A percentile compares a stretch with the other conserved stretches of the same genome.
phyloP scores from a whole-genome alignment of 345 rosid genomes.

The Euphorbia lathyris region DNA sequence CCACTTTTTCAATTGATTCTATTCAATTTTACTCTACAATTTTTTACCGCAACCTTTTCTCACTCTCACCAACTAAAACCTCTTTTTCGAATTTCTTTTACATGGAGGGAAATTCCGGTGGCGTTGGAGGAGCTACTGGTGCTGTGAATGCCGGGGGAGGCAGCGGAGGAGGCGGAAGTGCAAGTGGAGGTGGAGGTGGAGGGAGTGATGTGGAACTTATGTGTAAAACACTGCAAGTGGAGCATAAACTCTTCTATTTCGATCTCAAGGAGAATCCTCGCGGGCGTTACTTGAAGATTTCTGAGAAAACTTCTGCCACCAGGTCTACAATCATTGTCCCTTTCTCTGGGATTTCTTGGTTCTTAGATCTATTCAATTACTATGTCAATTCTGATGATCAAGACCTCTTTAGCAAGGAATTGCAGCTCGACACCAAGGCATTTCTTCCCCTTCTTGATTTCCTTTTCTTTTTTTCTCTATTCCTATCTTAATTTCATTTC shows the following conservation, averaged over 20 bases:
- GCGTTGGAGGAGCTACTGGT: constrained; percentile 42
- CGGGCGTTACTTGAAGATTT: constrained; percentile 90
- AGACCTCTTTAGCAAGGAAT: constrained; percentile 88
- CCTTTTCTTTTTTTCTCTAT: background rate
- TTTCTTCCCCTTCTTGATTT: background rate
- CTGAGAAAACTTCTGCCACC: constrained; percentile 98
- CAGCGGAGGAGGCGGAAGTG: no score
- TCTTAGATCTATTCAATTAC: constrained; percentile 95
- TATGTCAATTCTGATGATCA: constrained; percentile 86
- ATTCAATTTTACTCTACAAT: background rate
- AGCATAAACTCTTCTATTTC: constrained; percentile 94
- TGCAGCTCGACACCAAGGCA: constrained; percentile 97
- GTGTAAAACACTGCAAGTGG: constrained; percentile 95
- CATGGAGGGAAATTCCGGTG: constrained; percentile 61
- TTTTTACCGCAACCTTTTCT: background rate
- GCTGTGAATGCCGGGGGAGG: no score
- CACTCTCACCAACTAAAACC: background rate
- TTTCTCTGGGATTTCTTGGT: constrained; percentile 95
- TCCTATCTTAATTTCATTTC: background rate
- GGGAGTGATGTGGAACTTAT: constrained; percentile 81
- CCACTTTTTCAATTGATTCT: background rate
- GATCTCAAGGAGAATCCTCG: constrained; percentile 97
- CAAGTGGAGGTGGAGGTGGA: no score
- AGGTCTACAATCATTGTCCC: constrained; percentile 99
- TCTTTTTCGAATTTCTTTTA: background rate